Evolutionary conservation across 345 rosid species (phyloP).

Genomic region (Acer campestre): DNA sequence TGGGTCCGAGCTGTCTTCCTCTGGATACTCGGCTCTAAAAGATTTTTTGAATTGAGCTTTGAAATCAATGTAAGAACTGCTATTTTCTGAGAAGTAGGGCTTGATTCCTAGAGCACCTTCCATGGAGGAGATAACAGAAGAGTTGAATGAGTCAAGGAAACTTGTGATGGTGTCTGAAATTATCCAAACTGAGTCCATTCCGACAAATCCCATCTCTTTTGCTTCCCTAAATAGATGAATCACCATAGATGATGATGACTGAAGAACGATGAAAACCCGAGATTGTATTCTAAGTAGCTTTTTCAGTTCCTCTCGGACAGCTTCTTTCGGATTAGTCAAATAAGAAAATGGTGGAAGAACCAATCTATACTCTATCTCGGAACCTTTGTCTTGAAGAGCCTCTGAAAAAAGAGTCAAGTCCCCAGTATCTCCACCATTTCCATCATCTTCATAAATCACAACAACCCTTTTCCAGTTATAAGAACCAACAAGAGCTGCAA

Average conservation of each 20-base stretch:
- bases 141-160: slow-evolving; percentile 35
- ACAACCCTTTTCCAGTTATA: slow-evolving; percentile 43
- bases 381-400: slow-evolving; percentile 31
- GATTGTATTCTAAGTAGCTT: slow-evolving; percentile 25
- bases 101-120: slow-evolving; percentile 53
- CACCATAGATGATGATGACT: slow-evolving; percentile 35
- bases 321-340: slow-evolving; percentile 18
- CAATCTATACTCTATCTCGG: slow-evolving; percentile 41
- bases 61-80: slow-evolving; percentile 25
- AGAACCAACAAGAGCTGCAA: slow-evolving; percentile 35
- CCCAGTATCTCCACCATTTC: slow-evolving; percentile 33
- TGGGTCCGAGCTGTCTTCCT: slow-evolving; percentile 36
- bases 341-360: slow-evolving; percentile 44
- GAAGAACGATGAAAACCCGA: slow-evolving; percentile 52
- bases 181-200: slow-evolving; percentile 50
- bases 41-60: slow-evolving; percentile 15
- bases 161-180: slow-evolving; percentile 31
- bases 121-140: slow-evolving; percentile 44
- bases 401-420: slow-evolving; percentile 31
- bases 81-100: slow-evolving; percentile 20
- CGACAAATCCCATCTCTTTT: slow-evolving; percentile 36
- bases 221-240: slow-evolving; percentile 45
- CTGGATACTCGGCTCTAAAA: slow-evolving; percentile 29
- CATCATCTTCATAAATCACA: slow-evolving; percentile 43
- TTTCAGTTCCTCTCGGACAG: slow-evolving; percentile 31